Evolutionary conservation across 495 filamentous ascomycete species (phyloP).

Genomic region (Massariosphaeria phaeospora): DNA sequence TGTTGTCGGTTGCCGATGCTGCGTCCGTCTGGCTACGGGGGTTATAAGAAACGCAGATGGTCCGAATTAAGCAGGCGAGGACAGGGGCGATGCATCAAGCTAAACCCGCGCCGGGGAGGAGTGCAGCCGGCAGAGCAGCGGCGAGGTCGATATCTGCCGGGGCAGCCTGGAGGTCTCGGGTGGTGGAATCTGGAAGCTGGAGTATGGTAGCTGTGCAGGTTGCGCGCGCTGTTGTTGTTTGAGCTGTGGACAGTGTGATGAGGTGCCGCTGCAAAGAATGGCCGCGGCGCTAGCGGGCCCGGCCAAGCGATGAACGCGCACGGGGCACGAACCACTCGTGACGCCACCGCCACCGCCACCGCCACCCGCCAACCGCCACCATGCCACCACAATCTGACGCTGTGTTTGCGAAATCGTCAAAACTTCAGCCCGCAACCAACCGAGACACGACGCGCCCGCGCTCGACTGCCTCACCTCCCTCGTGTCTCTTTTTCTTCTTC

Average conservation of each 20-base stretch:
- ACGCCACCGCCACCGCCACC: neutral
- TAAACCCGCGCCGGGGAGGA: conserved; percentile 2
- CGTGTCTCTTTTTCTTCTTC: neutral
- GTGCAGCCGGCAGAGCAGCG: neutral
- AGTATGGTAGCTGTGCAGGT: neutral
- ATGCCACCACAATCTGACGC: neutral
- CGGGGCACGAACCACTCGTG: neutral
- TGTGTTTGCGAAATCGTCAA: conserved; percentile 4
- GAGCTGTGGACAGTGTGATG: no score
- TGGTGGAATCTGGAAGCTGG: neutral
- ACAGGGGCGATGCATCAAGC: conserved; percentile 18
- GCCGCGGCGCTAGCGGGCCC: no score
- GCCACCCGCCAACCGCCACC: neutral
- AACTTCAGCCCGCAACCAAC: conserved; percentile 19
- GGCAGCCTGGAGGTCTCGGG: neutral
- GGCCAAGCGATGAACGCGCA: no score
- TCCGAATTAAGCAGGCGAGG: conserved; percentile 21
- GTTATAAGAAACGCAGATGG: conserved; percentile 1
- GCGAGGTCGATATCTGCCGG: neutral
- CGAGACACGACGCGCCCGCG: neutral
- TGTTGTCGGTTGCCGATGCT: neutral
- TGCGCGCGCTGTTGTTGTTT: neutral
- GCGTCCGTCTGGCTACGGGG: conserved; percentile 3
- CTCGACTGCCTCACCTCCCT: neutral
- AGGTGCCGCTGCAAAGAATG: no score